Evolutionary conservation across 75 land plant genomes (phyloP).

Genomic region (Pinus taeda): DNA sequence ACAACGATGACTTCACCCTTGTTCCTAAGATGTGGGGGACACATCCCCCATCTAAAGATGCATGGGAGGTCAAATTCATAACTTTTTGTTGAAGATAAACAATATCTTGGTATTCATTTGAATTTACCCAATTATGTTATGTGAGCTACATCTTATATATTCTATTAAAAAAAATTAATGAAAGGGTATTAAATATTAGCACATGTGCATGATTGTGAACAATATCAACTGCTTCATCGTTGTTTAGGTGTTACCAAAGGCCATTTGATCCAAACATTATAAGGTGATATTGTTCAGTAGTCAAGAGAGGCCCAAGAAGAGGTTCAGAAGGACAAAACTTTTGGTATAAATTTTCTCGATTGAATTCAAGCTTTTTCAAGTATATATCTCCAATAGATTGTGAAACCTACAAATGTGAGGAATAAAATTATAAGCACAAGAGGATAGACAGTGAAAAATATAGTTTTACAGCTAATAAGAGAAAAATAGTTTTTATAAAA

Average conservation of each 20-base stretch:
- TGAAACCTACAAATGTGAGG: slow-evolving; percentile 29
- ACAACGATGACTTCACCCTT: no score
- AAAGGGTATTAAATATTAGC: neutral
- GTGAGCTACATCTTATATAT: no score
- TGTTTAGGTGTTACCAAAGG: slow-evolving; percentile 27
- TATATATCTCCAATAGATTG: slow-evolving; percentile 60
- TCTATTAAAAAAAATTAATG: no score
- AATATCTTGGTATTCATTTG: no score
- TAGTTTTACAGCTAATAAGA: no score
- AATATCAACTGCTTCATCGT: slow-evolving; percentile 30
- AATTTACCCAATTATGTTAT: no score
- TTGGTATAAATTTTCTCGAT: slow-evolving; percentile 16
- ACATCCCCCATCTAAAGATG: no score
- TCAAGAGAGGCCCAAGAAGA: slow-evolving; percentile 30
- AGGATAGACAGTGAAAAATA: no score
- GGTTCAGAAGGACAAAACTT: slow-evolving; percentile 27
- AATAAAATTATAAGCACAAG: neutral
- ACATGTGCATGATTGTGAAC: slow-evolving; percentile 24
- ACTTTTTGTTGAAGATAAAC: no score
- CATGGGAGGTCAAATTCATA: no score
- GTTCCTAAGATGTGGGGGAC: no score
- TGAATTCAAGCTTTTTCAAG: slow-evolving; percentile 45
- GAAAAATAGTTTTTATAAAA: no score
- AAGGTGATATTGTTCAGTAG: slow-evolving; percentile 52
- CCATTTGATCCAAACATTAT: slow-evolving; percentile 45